Evolutionary conservation across 108 stramenopile species (phyloP).

Genomic region (Fragilaria crotonensis): DNA sequence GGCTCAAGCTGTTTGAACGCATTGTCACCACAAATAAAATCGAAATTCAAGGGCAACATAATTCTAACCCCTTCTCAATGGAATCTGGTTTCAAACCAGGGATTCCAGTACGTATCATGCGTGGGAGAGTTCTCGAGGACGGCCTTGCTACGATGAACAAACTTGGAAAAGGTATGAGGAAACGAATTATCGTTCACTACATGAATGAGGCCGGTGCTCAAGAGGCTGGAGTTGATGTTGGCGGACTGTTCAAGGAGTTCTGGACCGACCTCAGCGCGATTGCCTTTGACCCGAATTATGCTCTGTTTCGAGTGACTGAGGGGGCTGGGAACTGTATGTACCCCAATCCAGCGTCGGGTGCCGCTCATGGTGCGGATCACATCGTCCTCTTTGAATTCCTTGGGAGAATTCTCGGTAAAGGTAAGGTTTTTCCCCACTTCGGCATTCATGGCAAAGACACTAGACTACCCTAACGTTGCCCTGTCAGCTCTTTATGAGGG

Average conservation of each 20-base stretch:
- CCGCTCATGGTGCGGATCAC: conserved; percentile 70
- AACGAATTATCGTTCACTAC: conserved; percentile 72
- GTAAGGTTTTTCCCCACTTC: too few relatives aligned
- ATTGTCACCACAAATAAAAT: conserved; percentile 58
- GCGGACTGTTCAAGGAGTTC: conserved; percentile 98
- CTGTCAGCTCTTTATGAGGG: conserved; percentile 84
- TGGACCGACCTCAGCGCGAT: conserved; percentile 81
- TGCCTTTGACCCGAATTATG: conserved; percentile 89
- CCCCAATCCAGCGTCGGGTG: conserved; percentile 83
- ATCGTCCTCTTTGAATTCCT: conserved; percentile 86
- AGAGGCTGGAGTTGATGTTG: conserved; percentile 93
- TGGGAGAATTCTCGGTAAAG: conserved; percentile 85
- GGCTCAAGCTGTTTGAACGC: conserved; percentile 78
- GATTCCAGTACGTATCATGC: conserved; percentile 64
- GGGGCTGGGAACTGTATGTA: conserved; percentile 67
- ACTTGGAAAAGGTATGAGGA: conserved; percentile 74
- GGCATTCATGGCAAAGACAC: neutral
- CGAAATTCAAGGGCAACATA: conserved; percentile 48
- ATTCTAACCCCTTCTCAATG: conserved; percentile 29
- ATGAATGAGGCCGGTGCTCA: conserved; percentile 70
- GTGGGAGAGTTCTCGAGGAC: conserved; percentile 83
- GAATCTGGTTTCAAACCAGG: conserved; percentile 49
- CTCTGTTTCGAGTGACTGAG: conserved; percentile 85
- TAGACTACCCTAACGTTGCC: neutral
- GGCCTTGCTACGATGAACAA: conserved; percentile 74